Evolutionary conservation across 805 yeast genomes (phyloP), one percentile per base, ranked within the genome.

Genomic region (Debaryomyces castellii): DNA sequence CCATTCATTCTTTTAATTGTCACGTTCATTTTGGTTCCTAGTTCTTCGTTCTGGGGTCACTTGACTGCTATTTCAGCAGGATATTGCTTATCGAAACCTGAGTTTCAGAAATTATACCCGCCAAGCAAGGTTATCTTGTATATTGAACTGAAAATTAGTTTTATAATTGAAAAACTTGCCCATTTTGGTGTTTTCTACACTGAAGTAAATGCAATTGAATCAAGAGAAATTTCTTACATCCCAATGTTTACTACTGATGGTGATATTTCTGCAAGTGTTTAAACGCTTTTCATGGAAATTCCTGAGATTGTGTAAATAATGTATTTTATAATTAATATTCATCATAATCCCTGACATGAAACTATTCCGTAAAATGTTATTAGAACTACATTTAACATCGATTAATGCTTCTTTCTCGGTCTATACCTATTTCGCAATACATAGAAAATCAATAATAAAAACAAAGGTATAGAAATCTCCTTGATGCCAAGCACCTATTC

Each of bases 21-120:
- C 7, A 63, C 78, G 38, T 72, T 80, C 1, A 45, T 86, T 5
- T 36, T 85, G 22, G 60, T 83, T 35, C 91, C 95, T 1, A 76
- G 79, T 7, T 77, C 89, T 3, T 82, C 89, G 46, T 81, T 87
- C 52, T 68, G 85, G 53, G 94, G 95, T 25, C 96, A 89, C 61
- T 67, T 81, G 45, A 75, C 85, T 33, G 92, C 87, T 4, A 66
- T 87, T 35, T 48, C 75, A 3, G 73, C 83, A 10, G 97, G 97
- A 8, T 85, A 77, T 60, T 73, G 79, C 5, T 70, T 85, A 55
- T 83, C 77, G 3, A 64, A 66, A 51, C 89, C 83, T 11, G 74
- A 78, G 52, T 68, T 89, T 45, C 73, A 73, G 28, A 66, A 74
- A 40, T 64, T 89, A 48, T 76, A 79, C 39, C 95, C 94, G 11